Base-by-base conservation (phyloP, 352 stramenopile genomes). In the Phytophthora macrochlamydospora region DNA sequence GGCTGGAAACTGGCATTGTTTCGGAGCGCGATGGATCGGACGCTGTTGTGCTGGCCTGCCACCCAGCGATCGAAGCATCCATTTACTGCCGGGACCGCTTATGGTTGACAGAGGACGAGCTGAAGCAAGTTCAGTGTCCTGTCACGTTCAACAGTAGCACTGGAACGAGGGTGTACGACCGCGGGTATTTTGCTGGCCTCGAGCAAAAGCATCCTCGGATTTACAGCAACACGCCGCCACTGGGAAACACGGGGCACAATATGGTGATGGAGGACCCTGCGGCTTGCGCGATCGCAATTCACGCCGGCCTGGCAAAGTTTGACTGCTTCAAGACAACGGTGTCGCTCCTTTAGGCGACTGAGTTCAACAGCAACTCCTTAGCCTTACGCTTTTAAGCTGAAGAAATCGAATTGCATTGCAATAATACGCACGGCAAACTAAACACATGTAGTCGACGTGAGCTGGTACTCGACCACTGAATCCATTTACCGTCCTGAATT, bases 181-280 rank as follows among this genome's bases (percentile, higher is more conserved):
- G 31, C 6, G 11, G 56, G 2, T 30, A 55, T 42, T 67, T 68
- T n/a, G n/a, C 64, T 7, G 9, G 8, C 32, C 35, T 87, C 1
- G 44, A 49, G 1, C 24, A 55, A 0, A 29, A 48, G 3, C 38
- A 71, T 13, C 70, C 75, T 11, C 9, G 54, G 9, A 43, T 77
- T 3, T 87, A 84, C 59, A 59, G 5, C 4, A 51, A 71, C 7
- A 46, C 38, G 11, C 13, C 14, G 6, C 51, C 68, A 2, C 55
- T 87, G 11, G 40, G 56, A 1, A 66, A 73, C 29, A 69, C 67
- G 37, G 76, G 64, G 13, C 80, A 87, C 51, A 24, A 73, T 24
- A 73, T 89, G 66, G 55, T 87, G 2, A 69, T 87, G 51, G 78
- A 89, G 56, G 73, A 85, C 43, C 62, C 71, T 0, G 69, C 66